Base-by-base conservation (phyloP, 768 basidiomycete genomes). In the Cystofilobasidium macerans region DNA sequence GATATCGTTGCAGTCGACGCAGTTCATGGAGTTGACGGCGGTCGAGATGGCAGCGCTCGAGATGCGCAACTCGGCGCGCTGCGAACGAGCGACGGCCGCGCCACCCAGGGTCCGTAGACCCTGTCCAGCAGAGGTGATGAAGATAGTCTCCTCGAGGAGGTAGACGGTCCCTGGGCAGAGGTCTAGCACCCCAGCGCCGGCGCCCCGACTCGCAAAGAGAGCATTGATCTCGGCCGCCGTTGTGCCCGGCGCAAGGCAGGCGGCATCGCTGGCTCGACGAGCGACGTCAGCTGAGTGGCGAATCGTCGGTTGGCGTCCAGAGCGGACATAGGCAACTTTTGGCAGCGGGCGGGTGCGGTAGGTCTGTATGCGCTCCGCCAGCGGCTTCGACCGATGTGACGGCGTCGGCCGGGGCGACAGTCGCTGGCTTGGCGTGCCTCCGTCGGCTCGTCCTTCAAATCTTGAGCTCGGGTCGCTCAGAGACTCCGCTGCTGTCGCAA, bases 221-320 rank as follows among this genome's bases (percentile, higher is more conserved):
- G 36, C 33, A 53, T 63, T 63, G 53, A 63, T 54, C 36, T 54
- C 36, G 16, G 62, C 62, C 30, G 53, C 48, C 4, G 62, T 56
- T 40, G 62, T 63, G 9, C 48, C 38, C 33, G 13, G 35, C 14
- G 35, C 43, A 3, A 63, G 36, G 28, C 62, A 63, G 1, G 24
- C 14, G 22, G 4, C 42, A 2, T 2, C 13, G 7, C 6, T n/a
- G 18, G 30, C 51, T 5, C 51, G 51, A 1, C 18, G 28, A 2
- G 4, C 14, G 51, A 32, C 1, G 11, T 54, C 51, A 8, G 4
- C 28, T 20, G 51, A 3, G 28, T 18, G 18, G 51, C 51, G 28
- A 14, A 30, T 30, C 5, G 51, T 54, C 51, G 28, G 51, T 4
- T 16, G 22, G 22, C 22, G 20, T 16, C 38, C 16, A n/a, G n/a